phyloP scores from a whole-genome alignment of 495 filamentous ascomycete genomes.

The Pseudoneurospora amorphoporcata region DNA sequence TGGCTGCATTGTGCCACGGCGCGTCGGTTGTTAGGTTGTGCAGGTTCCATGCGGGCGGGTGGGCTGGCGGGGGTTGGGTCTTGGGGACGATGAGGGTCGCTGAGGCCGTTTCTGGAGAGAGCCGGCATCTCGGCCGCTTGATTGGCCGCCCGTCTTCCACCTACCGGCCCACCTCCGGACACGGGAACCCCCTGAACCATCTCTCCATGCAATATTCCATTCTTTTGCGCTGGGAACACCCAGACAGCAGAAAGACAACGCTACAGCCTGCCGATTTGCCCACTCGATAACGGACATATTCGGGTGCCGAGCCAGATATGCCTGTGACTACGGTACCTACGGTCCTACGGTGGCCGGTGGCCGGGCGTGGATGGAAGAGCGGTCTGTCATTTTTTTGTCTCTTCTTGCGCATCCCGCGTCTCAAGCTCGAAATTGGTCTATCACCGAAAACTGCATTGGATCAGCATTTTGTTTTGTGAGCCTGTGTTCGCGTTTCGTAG shows the following conservation, averaged over 20 bases:
- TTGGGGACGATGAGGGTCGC: not conserved
- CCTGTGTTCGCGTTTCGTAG: not conserved
- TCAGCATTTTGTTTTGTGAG: not conserved
- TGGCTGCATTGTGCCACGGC: not conserved
- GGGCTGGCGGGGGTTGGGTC: not conserved
- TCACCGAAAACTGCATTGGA: not conserved
- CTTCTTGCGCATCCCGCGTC: not conserved
- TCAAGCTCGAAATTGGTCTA: not conserved
- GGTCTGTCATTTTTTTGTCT: not conserved
- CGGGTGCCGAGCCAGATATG: not conserved
- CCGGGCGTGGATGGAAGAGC: not conserved
- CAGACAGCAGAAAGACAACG: not conserved
- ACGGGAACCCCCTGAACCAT: not conserved
- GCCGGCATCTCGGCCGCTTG: too few relatives aligned
- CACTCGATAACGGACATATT: not conserved
- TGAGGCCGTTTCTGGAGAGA: too few relatives aligned
- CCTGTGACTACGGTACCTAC: not conserved
- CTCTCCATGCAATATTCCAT: not conserved
- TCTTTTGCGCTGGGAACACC: not conserved
- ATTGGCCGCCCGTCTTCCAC: not conserved
- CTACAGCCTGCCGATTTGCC: not conserved
- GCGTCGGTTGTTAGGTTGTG: not conserved
- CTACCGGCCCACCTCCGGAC: not conserved
- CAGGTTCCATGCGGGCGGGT: not conserved
- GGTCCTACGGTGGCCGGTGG: not conserved